phyloP scores from a whole-genome alignment of 495 filamentous ascomycete genomes.

The Extremus antarcticus region DNA sequence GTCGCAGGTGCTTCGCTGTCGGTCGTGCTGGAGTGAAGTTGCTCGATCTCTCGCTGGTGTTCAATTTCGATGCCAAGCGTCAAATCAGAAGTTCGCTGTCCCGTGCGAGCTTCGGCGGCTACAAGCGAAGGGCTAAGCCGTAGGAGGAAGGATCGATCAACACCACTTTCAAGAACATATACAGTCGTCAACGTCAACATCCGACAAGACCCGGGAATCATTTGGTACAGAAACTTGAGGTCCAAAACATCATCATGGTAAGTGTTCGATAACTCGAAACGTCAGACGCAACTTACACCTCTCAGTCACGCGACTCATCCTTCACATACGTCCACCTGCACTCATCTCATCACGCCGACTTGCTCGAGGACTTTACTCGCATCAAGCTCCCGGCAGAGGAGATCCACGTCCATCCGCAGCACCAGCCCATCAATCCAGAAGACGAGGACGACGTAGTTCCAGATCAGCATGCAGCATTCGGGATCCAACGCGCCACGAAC shows the following conservation, averaged over 20 bases:
- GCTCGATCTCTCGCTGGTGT: background rate
- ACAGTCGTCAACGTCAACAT: no score
- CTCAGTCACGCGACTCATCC: conserved; percentile 77
- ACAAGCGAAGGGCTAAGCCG: background rate
- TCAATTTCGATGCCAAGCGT: background rate
- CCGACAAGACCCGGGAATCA: background rate
- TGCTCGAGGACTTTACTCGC: conserved; percentile 59
- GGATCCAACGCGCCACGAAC: conserved; percentile 78
- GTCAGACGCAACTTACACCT: background rate
- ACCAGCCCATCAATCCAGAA: conserved; percentile 89
- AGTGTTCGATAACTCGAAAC: background rate
- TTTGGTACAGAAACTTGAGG: background rate
- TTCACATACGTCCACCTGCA: conserved; percentile 84
- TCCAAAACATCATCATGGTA: background rate
- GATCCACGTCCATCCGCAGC: conserved; percentile 79
- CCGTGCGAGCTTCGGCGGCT: background rate
- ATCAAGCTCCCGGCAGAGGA: conserved; percentile 37
- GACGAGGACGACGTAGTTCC: conserved; percentile 96
- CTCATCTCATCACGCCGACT: conserved; percentile 67
- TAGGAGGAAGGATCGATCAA: background rate
- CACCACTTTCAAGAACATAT: background rate
- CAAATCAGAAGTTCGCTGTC: background rate
- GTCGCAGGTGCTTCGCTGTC: background rate
- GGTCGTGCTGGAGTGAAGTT: background rate
- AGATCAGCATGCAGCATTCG: conserved; percentile 94